A percentile compares a stretch with the other conserved stretches of the same genome.
These are phyloP conservation scores for Aspergillus thermomutatus DNA, from an alignment of 2,329 filamentous ascomycete genomes.

Conservation along the genomic window DNA sequence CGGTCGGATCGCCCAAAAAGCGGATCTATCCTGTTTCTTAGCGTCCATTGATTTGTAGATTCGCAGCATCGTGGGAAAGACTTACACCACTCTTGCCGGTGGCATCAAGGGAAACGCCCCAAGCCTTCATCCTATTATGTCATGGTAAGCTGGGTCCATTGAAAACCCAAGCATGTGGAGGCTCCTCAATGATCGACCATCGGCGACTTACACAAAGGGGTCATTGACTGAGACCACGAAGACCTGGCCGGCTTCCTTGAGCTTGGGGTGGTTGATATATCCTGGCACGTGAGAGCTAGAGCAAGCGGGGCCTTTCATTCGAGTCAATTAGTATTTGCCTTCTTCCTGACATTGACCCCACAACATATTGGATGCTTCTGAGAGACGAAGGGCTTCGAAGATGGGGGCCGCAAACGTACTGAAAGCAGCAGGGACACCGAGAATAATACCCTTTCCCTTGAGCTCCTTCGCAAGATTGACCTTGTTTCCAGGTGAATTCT, in stretches of 20 bases:
- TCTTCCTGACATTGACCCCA: background rate
- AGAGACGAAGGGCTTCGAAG: background rate
- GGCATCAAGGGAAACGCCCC: constrained; percentile 75
- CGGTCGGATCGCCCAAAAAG: constrained; percentile 79
- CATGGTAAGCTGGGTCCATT: background rate
- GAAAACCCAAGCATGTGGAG: background rate
- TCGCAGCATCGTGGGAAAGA: constrained; percentile 16
- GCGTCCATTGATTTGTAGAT: background rate
- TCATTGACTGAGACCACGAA: constrained; percentile 94
- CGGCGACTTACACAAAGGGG: constrained; percentile 73
- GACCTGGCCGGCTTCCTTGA: constrained; percentile 76
- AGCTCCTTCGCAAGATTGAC: constrained; percentile 81
- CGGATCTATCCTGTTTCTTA: constrained; percentile 62
- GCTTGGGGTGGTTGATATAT: constrained; percentile 74
- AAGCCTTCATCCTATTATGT: constrained; percentile 75
- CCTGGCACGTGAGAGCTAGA: constrained; percentile 74
- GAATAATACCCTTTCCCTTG: constrained; percentile 71
- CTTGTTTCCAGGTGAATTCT: constrained; percentile 87
- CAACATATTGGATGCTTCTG: background rate
- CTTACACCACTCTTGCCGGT: constrained; percentile 70
- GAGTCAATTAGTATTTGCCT: constrained; percentile 1
- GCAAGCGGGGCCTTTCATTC: constrained; percentile 54
- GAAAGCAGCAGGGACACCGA: constrained; percentile 82
- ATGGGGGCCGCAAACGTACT: constrained; percentile 39
- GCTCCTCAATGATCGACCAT: background rate